Evolutionary conservation across 805 yeast species (phyloP), one percentile per base, ranked within the genome.

Genomic region (Pichia sporocuriosa): DNA sequence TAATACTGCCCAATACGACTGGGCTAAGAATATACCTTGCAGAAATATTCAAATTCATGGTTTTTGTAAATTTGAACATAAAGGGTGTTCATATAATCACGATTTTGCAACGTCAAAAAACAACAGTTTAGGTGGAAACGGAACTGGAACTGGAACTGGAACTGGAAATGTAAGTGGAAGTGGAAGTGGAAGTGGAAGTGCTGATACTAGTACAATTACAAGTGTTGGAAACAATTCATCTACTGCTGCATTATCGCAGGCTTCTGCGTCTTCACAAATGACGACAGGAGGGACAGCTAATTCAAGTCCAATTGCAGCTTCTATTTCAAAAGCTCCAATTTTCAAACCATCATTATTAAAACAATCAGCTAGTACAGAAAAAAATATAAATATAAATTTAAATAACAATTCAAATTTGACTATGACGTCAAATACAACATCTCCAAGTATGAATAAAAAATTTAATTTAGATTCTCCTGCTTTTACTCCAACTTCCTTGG

Each of bases 41-140:
- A 73, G 88, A 58, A 87, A 87, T 54, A 79, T 86, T 42, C 76
- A 81, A 36, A 84, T 85, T 26, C 87, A 86, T 65, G 96, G 96
- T 4, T 85, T 73, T 54, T 87, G 96, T 67, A 85, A 85, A 59
- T 86, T 75, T 63, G 88, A 84, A 53, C 82, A 83, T 51, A 86
- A 85, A 54, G 95, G 95, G 10, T 87, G 96, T 57, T 82, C 81
- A 2, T 87, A 85, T 57, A 78, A 76, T 38, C 95, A 85, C 58
- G 82, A 74, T 44, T 62, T 57, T 30, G 67, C 64, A 7, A 29
- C 17, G 16, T 22, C 24, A 21, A 29, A 37, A 5, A 37, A 25
- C 22, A 30, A 16, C 7, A 16, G 25, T 15, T 15, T 19, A 16
- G 11, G 17, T 6, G 37, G 21, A 9, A 28, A 26, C 12, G 36